Evolutionary conservation across 2,329 filamentous ascomycete species (phyloP), one percentile per base, ranked within the genome.

Genomic region (Nothomitra cinnamomea): DNA sequence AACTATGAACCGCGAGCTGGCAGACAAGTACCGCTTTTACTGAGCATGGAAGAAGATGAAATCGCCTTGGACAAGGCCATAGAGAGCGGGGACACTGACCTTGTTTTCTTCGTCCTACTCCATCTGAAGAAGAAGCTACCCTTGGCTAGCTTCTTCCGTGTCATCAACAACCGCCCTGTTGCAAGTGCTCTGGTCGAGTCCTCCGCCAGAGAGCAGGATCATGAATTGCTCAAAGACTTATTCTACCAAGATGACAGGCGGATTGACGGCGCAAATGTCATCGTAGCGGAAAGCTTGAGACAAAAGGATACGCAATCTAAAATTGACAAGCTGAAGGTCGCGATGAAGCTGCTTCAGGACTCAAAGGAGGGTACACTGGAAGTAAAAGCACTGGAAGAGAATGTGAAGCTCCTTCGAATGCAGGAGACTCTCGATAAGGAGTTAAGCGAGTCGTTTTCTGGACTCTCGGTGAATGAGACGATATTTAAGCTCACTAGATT

Each of bases 171-270:
- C 53, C 80, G 89, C 1, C 88, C 90, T 0, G 77, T 87, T 24
- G 92, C 92, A 2, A 88, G 87, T 1, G 87, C 92, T 0, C 77
- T 98, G 10, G 86, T 98, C 22, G 92, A 98, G 66, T 78, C 87
- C 1, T 83, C 83, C 0, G 90, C 92, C 0, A 73, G 77, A 51
- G 80, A 86, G 51, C 84, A 94, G 61, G 88, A 94, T 61, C 76
- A 78, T 0, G 80, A 85, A 53, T 68, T 98, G 21, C 78, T 98
- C 24, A 98, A 96, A 63, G 92, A 96, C 63, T 73, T 98, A 2
- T 98, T 92, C 70, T 98, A 98, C 65, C 92, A 96, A 69, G 92
- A 96, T 61, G 92, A 98, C 65, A 80, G 90, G 3, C 80, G 89
- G 2, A 72, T 88, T 3, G 92, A 96, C 58, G 88, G 92, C 2